Conservation (phyloP, 495 filamentous ascomycete species). For the Parachaetomium inaequale region DNA sequence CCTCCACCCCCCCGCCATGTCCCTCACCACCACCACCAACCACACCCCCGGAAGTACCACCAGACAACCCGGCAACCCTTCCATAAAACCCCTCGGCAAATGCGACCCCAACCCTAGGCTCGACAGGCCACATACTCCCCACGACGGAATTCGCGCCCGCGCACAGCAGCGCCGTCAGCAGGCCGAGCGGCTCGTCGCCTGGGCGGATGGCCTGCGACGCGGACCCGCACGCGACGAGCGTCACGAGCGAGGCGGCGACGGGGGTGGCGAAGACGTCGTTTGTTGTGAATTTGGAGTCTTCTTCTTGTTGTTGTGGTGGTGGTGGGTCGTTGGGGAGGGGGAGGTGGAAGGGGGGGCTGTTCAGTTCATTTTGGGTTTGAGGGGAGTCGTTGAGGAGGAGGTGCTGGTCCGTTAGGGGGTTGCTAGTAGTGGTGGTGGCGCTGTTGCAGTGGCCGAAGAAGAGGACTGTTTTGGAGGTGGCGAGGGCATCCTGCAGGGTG, state of each 20-base stretch:
- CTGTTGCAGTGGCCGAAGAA: too few species aligned
- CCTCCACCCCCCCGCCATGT: too few species aligned
- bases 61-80: neutral
- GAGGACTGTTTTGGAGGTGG: too few species aligned
- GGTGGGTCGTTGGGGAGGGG: neutral
- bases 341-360: too few species aligned
- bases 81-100: slow-evolving; percentile 4
- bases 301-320: neutral
- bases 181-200: slow-evolving; percentile 6
- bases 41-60: too few species aligned
- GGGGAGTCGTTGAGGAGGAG: too few species aligned
- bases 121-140: slow-evolving; percentile 3
- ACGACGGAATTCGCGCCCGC: slow-evolving; percentile 1
- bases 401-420: too few species aligned
- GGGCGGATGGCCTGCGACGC: neutral
- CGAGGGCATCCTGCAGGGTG: too few species aligned
- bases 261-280: neutral
- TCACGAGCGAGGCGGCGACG: neutral
- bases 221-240: slow-evolving; percentile 8
- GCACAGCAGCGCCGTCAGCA: slow-evolving; percentile 4
- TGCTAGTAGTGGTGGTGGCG: too few species aligned
- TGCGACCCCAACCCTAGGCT: neutral
- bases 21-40: too few species aligned
- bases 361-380: too few species aligned
- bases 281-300: neutral